Percentiles rank a stretch among this genome's conserved stretches.
Evolutionary conservation across 1,284 basidiomycete species (phyloP).

Genomic region (Xanthoconium separans): DNA sequence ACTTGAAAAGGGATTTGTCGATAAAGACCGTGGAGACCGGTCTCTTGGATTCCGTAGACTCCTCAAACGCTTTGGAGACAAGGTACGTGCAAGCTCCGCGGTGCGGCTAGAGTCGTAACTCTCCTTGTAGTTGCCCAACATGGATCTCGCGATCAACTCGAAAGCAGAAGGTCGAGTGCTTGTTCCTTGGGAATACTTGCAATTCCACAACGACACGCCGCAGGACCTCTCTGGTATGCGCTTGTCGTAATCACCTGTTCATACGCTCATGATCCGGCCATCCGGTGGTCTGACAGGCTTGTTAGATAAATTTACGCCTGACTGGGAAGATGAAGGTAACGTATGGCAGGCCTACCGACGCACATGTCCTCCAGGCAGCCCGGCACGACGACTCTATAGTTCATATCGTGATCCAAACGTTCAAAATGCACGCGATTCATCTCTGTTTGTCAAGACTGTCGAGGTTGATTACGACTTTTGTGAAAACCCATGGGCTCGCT

Average conservation of each 20-base stretch:
- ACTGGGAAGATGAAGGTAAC: constrained; percentile 81
- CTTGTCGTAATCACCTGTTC: background rate
- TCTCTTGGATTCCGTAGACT: constrained; percentile 76
- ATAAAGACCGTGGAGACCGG: constrained; percentile 72
- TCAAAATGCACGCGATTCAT: constrained; percentile 42
- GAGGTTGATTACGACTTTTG: constrained; percentile 78
- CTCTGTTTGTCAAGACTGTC: constrained; percentile 57
- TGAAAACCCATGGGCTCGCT: constrained; percentile 76
- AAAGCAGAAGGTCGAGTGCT: constrained; percentile 90
- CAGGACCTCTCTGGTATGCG: constrained; percentile 52
- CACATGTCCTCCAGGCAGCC: constrained; percentile 79
- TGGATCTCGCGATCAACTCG: constrained; percentile 90
- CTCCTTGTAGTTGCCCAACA: constrained; percentile 71
- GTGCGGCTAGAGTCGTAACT: constrained; percentile 4
- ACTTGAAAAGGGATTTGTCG: constrained; percentile 58
- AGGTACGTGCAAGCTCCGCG: constrained; percentile 41
- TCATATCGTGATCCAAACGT: constrained; percentile 50
- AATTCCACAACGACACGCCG: constrained; percentile 66
- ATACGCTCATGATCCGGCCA: constrained; percentile 11
- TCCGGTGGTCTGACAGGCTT: constrained; percentile 59
- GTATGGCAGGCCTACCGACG: constrained; percentile 92
- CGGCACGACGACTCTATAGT: constrained; percentile 80
- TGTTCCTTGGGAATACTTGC: constrained; percentile 80
- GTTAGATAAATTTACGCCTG: constrained; percentile 71
- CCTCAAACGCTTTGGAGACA: constrained; percentile 68